Evolutionary conservation across 164 flowering plant species (phyloP).

Genomic region (Echeveria elegans): DNA sequence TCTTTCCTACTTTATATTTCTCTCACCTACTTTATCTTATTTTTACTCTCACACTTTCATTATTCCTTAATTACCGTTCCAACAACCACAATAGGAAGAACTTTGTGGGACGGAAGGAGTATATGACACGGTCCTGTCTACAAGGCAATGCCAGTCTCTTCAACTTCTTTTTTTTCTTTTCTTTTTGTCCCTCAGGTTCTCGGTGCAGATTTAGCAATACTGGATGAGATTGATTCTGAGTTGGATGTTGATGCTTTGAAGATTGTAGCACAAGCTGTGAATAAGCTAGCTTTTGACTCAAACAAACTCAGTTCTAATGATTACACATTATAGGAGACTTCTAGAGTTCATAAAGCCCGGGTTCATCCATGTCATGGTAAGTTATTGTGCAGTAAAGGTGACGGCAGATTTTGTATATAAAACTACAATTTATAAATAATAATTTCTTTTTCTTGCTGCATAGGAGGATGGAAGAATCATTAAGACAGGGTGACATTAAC

Average conservation of each 20-base stretch:
- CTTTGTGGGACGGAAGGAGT: too few relatives aligned
- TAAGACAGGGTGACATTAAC: conserved; percentile 74
- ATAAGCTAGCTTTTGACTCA: conserved; percentile 66
- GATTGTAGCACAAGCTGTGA: conserved; percentile 87
- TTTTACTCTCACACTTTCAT: too few relatives aligned
- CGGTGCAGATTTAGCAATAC: conserved; percentile 85
- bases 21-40: too few relatives aligned
- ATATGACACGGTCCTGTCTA: too few relatives aligned
- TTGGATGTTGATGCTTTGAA: conserved; percentile 95
- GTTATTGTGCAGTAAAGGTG: conserved; percentile 11
- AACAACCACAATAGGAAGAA: too few relatives aligned
- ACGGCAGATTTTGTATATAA: neutral
- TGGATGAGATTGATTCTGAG: conserved; percentile 98
- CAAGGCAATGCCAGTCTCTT: neutral
- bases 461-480: conserved; percentile 83
- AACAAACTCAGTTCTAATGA: conserved; percentile 72
- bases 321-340: conserved; percentile 88
- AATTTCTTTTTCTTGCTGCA: neutral
- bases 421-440: neutral
- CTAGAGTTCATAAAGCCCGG: conserved; percentile 68
- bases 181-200: conserved; percentile 55
- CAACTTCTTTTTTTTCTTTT: neutral
- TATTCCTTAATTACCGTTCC: too few relatives aligned
- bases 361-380: conserved; percentile 83
- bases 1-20: too few relatives aligned